Percentiles rank a stretch among this genome's conserved stretches.
Evolutionary conservation across 2,329 filamentous ascomycete genomes (phyloP).

Genomic region (Fusarium begoniae): DNA sequence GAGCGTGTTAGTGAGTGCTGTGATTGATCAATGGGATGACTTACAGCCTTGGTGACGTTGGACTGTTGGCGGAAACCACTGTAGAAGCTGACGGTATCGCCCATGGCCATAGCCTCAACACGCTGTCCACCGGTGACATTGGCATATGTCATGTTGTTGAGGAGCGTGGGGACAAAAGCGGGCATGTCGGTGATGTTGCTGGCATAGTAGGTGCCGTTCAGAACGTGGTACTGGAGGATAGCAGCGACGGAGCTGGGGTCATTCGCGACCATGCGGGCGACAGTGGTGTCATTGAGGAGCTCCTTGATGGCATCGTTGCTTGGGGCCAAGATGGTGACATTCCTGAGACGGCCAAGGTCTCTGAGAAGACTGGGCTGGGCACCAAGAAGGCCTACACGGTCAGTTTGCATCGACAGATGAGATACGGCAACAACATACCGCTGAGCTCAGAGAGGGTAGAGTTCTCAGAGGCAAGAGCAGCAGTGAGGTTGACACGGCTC

Average conservation of each 20-base stretch:
- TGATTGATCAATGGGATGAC: background rate
- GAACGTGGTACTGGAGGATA: conserved; percentile 67
- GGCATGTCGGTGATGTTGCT: conserved; percentile 45
- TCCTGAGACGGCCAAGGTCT: conserved; percentile 18
- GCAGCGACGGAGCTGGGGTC: conserved; percentile 51
- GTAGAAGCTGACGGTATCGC: conserved; percentile 57
- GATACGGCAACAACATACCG: conserved; percentile 9
- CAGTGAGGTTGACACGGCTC: conserved; percentile 35
- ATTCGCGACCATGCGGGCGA: conserved; percentile 51
- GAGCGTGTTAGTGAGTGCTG: background rate
- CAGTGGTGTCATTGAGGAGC: conserved; percentile 56
- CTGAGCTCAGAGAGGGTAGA: conserved; percentile 40
- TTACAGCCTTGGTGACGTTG: conserved; percentile 47
- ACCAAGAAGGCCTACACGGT: conserved; percentile 35
- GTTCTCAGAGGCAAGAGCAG: conserved; percentile 40
- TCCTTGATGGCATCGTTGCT: conserved; percentile 62
- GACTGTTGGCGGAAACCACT: conserved; percentile 52
- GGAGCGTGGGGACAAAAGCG: conserved; percentile 51
- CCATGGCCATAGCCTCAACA: conserved; percentile 51
- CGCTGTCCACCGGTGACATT: conserved; percentile 56
- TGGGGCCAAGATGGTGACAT: conserved; percentile 60
- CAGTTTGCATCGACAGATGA: background rate
- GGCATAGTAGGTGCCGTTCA: conserved; percentile 55
- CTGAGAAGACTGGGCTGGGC: conserved; percentile 37
- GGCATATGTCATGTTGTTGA: conserved; percentile 54